Percentiles rank a stretch among this genome's conserved stretches.
These are phyloP conservation scores for Penicillium paradoxum DNA, from an alignment of 495 filamentous ascomycete species.

Conservation along the genomic window DNA sequence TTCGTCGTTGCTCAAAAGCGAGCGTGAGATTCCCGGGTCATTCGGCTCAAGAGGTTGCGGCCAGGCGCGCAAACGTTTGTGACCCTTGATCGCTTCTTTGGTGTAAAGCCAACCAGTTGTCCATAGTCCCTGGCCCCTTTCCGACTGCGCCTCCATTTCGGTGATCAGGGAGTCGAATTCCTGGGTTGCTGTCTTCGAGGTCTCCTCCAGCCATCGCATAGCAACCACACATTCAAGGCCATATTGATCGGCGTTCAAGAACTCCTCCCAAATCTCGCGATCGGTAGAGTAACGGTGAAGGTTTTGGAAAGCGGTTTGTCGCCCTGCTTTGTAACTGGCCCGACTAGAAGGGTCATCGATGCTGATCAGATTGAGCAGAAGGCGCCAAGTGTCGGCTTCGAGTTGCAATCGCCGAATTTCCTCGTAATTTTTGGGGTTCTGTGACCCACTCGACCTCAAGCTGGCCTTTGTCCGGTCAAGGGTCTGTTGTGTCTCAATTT, in stretches of 20 bases:
- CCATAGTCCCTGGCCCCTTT: conserved; percentile 63
- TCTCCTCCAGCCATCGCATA: conserved; percentile 76
- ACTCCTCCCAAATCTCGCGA: conserved; percentile 58
- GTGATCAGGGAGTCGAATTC: conserved; percentile 72
- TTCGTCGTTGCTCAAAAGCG: conserved; percentile 51
- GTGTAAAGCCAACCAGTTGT: conserved; percentile 90
- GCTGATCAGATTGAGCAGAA: conserved; percentile 62
- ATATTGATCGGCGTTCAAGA: conserved; percentile 59
- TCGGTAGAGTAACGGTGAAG: conserved; percentile 57
- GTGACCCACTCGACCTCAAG: conserved; percentile 26
- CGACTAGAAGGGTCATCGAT: conserved; percentile 41
- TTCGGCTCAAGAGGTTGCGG: conserved; percentile 60
- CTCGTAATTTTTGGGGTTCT: conserved; percentile 40
- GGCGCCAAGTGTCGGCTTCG: conserved; percentile 83
- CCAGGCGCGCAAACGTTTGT: conserved; percentile 69
- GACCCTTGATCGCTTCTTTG: conserved; percentile 78
- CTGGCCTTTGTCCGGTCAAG: conserved; percentile 33
- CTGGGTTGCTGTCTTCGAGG: conserved; percentile 55
- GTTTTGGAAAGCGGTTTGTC: conserved; percentile 37
- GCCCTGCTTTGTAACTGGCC: conserved; percentile 31
- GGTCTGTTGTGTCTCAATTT: conserved; percentile 34
- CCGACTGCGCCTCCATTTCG: conserved; percentile 56
- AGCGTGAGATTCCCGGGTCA: conserved; percentile 49
- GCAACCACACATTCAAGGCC: conserved; percentile 70
- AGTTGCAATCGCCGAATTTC: conserved; percentile 61